Evolutionary conservation across 768 basidiomycete genomes (phyloP), one percentile per base, ranked within the genome.

Genomic region (Steccherinum ochraceum): DNA sequence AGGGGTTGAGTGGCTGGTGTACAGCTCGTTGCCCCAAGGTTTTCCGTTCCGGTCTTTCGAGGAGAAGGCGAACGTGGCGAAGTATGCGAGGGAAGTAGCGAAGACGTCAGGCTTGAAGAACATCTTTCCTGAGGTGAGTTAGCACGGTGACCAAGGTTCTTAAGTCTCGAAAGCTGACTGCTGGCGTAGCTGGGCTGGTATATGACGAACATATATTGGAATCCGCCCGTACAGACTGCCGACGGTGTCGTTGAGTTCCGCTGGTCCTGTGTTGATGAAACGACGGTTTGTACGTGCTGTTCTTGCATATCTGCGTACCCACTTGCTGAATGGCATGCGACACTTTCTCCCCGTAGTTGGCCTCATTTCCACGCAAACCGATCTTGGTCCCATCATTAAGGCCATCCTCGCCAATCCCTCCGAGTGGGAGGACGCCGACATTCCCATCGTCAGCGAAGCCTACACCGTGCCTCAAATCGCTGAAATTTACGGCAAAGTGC

Each of bases 131-230:
- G 18, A 52, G 30, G 44, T 46, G n/a, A 16, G 5, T 24, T 41
- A 5, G 12, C 20, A 20, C 24, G n/a, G 13, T 19, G n/a, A 5
- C 11, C n/a, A 12, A 12, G 12, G 16, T 2, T 3, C 16, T 39
- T 2, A n/a, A n/a, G n/a, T n/a, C n/a, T n/a, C n/a, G n/a, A n/a
- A n/a, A n/a, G n/a, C n/a, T n/a, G n/a, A n/a, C n/a, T n/a, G n/a
- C n/a, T n/a, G n/a, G n/a, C n/a, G n/a, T 24, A 52, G 51, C 39
- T 52, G 51, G 51, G 51, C 1, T 52, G 45, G 25, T 46, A 52
- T 26, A 52, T 52, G 51, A 11, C 45, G 16, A 45, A 45, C 10
- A 40, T 52, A 24, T 48, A 47, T 21, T 46, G 35, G 46, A 24
- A 40, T 2, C 45, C 45, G 13, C n/a, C 21, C 4, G 24, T 50